Evolutionary conservation across 2,329 filamentous ascomycete genomes (phyloP), one percentile per base, ranked within the genome.

Genomic region (Emericellopsis atlantica): DNA sequence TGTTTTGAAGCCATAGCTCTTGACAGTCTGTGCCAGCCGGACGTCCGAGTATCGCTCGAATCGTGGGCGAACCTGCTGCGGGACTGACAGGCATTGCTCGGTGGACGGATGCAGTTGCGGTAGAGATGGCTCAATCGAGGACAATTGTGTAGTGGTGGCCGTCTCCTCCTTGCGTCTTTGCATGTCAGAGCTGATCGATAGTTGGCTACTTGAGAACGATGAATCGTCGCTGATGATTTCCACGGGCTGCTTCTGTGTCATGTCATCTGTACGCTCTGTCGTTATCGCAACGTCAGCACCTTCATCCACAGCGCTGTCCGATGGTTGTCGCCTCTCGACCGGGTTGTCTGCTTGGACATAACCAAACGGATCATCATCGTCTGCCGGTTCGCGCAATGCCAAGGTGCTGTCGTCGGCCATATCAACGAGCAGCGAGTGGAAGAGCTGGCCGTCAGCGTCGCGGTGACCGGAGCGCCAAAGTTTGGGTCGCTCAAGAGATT

Each of bases 381-480:
- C 26, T 12, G 12, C 26, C 9, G 26, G 26, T 12, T 29, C 12
- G 26, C 12, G 26, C 9, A 29, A 12, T 9, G 12, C 9, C 26
- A 12, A 12, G 12, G 26, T 29, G 12, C 8, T 29, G 12, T 29
- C 26, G 26, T 29, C 26, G 12, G 26, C 64, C 15, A 83, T 57
- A 41, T 85, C 74, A 34, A 84, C 60, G 15, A 79, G 63, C 46
- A 81, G 75, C 11, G 77, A 56, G 40, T 80, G 72, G 39, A 84
- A 65, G 3, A 89, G 55, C 12, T 74, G 70, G 1, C 83, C 82
- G 18, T 78, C 71, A 0, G 62, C 61, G 51, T 85, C 78, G 47
- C 85, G 70, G 21, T 83, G 75, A 5, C 78, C 80, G 32, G 78
- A 80, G 43, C 70, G 67, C 87, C 87, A 94, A 1, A 92, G 64